Evolutionary conservation across 2,329 filamentous ascomycete species (phyloP), one percentile per base, ranked within the genome.

Genomic region (Knoxdaviesia capensis): DNA sequence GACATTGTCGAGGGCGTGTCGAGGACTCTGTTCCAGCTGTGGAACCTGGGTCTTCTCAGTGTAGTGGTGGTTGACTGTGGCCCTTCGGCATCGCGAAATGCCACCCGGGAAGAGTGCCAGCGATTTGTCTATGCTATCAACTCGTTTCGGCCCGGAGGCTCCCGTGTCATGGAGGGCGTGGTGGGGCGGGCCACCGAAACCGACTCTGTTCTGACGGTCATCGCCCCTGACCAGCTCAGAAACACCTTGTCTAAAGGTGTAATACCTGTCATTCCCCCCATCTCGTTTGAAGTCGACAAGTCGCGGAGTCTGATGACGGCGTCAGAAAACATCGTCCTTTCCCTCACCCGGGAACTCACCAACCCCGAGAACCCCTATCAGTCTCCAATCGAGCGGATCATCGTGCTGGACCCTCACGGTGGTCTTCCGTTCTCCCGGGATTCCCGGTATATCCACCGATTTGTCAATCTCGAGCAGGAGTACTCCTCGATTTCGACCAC

Each of bases 401-500:
- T 98, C 47, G 64, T 98, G 31, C 67, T 98, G 6, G 90, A 98
- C 56, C 77, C 83, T 1, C 61, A 86, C 0, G 90, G 90, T 3
- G 88, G 86, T 0, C 85, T 87, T 38, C 90, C 90, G 0, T 66
- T 83, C 45, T 55, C 68, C 51, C 56, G 56, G 5, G 55, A 54
- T 29, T 53, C 56, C 3, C 54, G 54, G 3, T 51, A 56, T 20
- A 54, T 55, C 32, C 62, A 65, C 43, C 53, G 62, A 34, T 96
- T 94, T 54, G 73, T 98, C 54, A 98, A 98, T 51, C 68, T 98
- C 44, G 81, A 92, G 53, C 86, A 96, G 53, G 88, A 98, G 54
- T 94, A 81, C 49, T 64, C 71, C 1, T 62, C 70, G 30, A 78
- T 93, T 40, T 66, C 73, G 46, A 58, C 68, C 10, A 71, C 85